phyloP scores from a whole-genome alignment of 352 stramenopile species.

The Aphanomyces stellatus region DNA sequence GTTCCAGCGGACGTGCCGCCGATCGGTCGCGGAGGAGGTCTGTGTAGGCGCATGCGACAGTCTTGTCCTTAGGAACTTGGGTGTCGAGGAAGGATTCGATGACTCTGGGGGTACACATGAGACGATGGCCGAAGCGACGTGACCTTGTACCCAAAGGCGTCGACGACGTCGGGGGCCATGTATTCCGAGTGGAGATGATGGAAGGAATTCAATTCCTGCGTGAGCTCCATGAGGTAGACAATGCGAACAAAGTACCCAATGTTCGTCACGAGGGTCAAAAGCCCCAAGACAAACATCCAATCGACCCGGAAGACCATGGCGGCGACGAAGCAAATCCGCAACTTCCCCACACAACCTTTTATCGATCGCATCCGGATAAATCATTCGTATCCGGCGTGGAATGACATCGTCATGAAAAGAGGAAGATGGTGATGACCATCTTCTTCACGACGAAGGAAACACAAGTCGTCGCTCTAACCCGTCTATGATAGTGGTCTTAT shows the following conservation, averaged over 20 bases:
- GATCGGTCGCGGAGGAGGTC: slow-evolving; percentile 32
- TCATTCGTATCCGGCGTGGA: too few relatives aligned
- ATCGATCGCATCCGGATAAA: too few relatives aligned
- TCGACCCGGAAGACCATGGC: slow-evolving; percentile 7
- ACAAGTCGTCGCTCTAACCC: too few relatives aligned
- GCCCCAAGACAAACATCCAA: slow-evolving; percentile 45
- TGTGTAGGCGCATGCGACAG: slow-evolving; percentile 28
- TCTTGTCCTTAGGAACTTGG: slow-evolving; percentile 27
- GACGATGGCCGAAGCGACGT: too few relatives aligned
- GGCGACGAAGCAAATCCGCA: background rate
- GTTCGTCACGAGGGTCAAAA: slow-evolving; percentile 46
- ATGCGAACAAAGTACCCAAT: slow-evolving; percentile 68
- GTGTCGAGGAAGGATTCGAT: too few relatives aligned
- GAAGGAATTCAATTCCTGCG: slow-evolving; percentile 55
- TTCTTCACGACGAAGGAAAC: too few relatives aligned
- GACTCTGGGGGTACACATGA: too few relatives aligned
- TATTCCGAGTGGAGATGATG: slow-evolving; percentile 72
- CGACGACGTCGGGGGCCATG: slow-evolving; percentile 45
- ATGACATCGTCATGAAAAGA: too few relatives aligned
- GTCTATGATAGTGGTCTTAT: background rate
- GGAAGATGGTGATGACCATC: too few relatives aligned
- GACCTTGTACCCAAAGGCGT: slow-evolving; percentile 43
- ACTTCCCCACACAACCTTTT: background rate
- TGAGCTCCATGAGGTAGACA: slow-evolving; percentile 64
- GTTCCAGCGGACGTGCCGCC: slow-evolving; percentile 44